These are phyloP conservation scores for Peribolospora baueri DNA, from an alignment of 768 basidiomycete genomes.

Conservation along the genomic window DNA sequence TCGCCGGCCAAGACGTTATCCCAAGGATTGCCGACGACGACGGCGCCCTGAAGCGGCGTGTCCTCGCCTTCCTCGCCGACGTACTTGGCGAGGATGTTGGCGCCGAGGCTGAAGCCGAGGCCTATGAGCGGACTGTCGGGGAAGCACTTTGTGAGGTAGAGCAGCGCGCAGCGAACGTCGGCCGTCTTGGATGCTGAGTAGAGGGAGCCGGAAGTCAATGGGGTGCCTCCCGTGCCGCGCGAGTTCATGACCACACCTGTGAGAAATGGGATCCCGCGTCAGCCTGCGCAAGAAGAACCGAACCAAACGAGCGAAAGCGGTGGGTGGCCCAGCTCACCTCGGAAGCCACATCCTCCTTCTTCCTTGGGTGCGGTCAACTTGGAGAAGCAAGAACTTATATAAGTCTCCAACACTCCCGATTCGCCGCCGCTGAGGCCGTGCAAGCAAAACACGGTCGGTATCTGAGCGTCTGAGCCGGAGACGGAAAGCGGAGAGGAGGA, in stretches of 20 bases:
- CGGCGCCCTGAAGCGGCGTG: constrained; percentile 39
- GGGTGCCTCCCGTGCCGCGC: constrained; percentile 76
- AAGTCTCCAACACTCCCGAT: constrained; percentile 40
- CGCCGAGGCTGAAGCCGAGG: constrained; percentile 79
- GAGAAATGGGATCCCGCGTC: too few species aligned
- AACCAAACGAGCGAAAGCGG: too few species aligned
- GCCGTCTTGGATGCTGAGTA: constrained; percentile 35
- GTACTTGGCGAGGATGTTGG: constrained; percentile 72
- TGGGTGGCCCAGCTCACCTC: constrained; percentile 15
- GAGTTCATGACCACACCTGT: constrained; percentile 66
- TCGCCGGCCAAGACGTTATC: constrained; percentile 23
- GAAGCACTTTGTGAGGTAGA: constrained; percentile 44
- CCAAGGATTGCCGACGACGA: constrained; percentile 45
- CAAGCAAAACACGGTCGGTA: neutral
- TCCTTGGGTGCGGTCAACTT: constrained; percentile 43
- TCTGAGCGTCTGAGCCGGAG: neutral
- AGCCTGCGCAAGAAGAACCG: too few species aligned
- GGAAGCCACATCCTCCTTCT: constrained; percentile 69
- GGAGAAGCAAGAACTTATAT: constrained; percentile 57
- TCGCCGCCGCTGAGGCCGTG: constrained; percentile 7
- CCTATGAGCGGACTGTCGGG: constrained; percentile 64
- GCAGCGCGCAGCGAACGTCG: constrained; percentile 57
- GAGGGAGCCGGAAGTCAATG: constrained; percentile 54
- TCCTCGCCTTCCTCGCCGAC: constrained; percentile 53
- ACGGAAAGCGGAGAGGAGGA: neutral